Percentiles rank a stretch among this genome's conserved stretches.
Evolutionary conservation across 148 eudicot genomes (phyloP).

Genomic region (Chenopodium quinoa): DNA sequence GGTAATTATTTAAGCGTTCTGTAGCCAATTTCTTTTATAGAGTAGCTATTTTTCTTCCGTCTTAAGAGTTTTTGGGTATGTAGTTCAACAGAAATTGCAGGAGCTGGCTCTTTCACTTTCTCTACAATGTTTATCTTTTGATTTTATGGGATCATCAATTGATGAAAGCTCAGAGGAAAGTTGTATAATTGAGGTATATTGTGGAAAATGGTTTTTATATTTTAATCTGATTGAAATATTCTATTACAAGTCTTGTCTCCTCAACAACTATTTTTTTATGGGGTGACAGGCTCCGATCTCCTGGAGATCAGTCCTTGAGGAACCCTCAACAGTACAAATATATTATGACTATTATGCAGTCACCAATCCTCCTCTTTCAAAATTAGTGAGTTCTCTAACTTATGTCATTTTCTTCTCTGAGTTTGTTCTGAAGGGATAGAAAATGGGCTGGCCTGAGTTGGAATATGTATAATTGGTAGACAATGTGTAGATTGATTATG

Average conservation of each 20-base stretch:
- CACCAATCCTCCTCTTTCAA: slow-evolving; percentile 72
- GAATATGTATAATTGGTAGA: neutral
- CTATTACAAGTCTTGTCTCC: slow-evolving; percentile 9
- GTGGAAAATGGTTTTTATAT: neutral
- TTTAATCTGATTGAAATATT: neutral
- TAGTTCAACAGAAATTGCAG: slow-evolving; percentile 41
- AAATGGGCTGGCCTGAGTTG: neutral
- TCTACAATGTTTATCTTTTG: slow-evolving; percentile 76
- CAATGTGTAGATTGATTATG: too few species aligned
- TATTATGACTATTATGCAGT: slow-evolving; percentile 85
- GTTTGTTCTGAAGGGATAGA: slow-evolving; percentile 4
- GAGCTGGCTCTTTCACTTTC: slow-evolving; percentile 88
- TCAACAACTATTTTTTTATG: slow-evolving; percentile 14
- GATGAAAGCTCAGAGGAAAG: slow-evolving; percentile 92
- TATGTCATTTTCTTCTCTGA: neutral
- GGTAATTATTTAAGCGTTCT: slow-evolving; percentile 42
- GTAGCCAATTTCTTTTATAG: neutral
- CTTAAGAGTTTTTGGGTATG: slow-evolving; percentile 9
- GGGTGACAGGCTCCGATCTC: slow-evolving; percentile 60
- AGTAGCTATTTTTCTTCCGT: neutral
- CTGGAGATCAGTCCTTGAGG: slow-evolving; percentile 79
- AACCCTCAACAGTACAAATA: slow-evolving; percentile 71
- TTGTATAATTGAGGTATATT: slow-evolving; percentile 34
- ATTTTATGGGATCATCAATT: slow-evolving; percentile 68
- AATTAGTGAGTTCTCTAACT: slow-evolving; percentile 53